These are phyloP conservation scores for Trifolium dubium DNA, from an alignment of 306 rosid genomes.

Conservation along the genomic window DNA sequence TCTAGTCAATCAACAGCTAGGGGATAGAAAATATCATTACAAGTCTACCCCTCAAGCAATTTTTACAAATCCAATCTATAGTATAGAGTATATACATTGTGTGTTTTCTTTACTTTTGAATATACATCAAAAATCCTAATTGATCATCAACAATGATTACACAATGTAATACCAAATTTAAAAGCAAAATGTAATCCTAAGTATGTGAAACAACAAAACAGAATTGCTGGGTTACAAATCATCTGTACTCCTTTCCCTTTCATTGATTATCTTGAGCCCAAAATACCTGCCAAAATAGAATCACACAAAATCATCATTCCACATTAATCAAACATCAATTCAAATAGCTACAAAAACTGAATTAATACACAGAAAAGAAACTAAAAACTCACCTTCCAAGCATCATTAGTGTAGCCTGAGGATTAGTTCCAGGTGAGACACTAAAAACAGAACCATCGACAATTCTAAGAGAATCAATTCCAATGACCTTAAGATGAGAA, in stretches of 20 bases:
- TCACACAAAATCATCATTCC: constrained; percentile 14
- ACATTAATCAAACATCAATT: constrained; percentile 7
- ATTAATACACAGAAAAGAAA: neutral
- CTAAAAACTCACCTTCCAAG: constrained; percentile 53
- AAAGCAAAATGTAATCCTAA: neutral
- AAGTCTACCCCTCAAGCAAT: neutral
- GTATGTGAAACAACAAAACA: neutral
- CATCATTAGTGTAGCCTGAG: constrained; percentile 94
- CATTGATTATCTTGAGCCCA: constrained; percentile 57
- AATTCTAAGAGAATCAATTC: constrained; percentile 63
- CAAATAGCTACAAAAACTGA: neutral
- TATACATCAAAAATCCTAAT: constrained; percentile 8
- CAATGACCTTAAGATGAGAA: constrained; percentile 53
- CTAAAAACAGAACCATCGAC: constrained; percentile 86
- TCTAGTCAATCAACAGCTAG: constrained; percentile 15
- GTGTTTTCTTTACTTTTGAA: neutral
- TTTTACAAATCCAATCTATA: constrained; percentile 3
- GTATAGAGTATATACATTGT: neutral
- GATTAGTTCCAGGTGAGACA: constrained; percentile 88
- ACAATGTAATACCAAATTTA: neutral
- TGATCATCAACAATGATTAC: constrained; percentile 11
- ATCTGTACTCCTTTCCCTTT: constrained; percentile 38
- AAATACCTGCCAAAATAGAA: constrained; percentile 54
- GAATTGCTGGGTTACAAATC: constrained; percentile 20
- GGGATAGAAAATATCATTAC: neutral